Evolutionary conservation across 1,284 basidiomycete species (phyloP).

Genomic region (Fomitopsis betulina): DNA sequence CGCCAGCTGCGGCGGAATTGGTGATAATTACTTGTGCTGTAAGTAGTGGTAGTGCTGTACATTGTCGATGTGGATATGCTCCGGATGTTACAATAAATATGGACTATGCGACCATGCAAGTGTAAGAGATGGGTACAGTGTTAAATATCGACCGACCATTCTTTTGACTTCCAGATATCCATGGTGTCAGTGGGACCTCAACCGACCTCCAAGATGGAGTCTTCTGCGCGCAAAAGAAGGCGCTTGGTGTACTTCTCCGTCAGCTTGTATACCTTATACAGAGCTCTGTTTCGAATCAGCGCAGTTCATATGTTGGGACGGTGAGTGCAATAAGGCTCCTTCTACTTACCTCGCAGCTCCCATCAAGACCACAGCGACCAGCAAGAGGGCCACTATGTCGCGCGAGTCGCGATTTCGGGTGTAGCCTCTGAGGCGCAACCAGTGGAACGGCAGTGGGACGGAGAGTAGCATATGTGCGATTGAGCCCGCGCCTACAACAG

Average conservation of each 20-base stretch:
- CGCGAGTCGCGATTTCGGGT: constrained; percentile 45
- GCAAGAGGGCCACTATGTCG: constrained; percentile 61
- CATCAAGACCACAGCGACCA: constrained; percentile 56
- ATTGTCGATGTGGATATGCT: neutral
- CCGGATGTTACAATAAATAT: constrained; percentile 1
- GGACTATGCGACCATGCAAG: constrained; percentile 1
- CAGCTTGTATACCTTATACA: constrained; percentile 63
- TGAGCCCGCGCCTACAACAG: constrained; percentile 72
- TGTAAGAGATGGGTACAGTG: neutral
- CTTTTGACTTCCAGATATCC: neutral
- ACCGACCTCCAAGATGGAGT: constrained; percentile 71
- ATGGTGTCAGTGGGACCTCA: constrained; percentile 8
- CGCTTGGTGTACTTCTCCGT: constrained; percentile 57
- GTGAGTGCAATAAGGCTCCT: neutral
- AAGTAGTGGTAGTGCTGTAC: no score
- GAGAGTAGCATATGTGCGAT: constrained; percentile 66
- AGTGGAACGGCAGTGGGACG: constrained; percentile 59
- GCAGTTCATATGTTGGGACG: neutral
- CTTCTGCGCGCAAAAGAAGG: constrained; percentile 66
- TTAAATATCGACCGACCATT: neutral
- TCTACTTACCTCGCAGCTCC: constrained; percentile 56
- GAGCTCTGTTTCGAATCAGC: constrained; percentile 40
- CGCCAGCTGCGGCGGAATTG: constrained; percentile 62
- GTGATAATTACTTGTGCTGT: constrained; percentile 11
- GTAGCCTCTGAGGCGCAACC: constrained; percentile 57